Evolutionary conservation across 331 rosid species (phyloP), one percentile per base, ranked within the genome.

Genomic region (Acacia concinna): DNA sequence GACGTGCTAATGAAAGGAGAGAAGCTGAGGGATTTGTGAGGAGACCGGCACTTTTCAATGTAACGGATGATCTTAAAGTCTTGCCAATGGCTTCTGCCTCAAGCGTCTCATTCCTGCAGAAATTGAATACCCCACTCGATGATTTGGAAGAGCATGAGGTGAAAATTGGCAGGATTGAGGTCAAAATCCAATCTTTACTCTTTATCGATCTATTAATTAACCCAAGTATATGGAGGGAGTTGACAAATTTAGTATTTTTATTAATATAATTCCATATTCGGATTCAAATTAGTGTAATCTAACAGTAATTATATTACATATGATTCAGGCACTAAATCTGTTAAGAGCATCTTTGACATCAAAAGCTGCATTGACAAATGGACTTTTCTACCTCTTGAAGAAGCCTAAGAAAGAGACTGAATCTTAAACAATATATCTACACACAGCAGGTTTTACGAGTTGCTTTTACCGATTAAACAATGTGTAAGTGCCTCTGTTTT

Each of bases 281-380:
- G 1, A 43, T 2, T 43, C 49, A 12, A 43, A 13, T 5, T 43
- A 43, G 3, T 43, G 49, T 12, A 43, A 43, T 12, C 49, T 43
- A 12, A 43, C 49, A 0, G 1, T 51, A 18, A 51, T 20, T 51
- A 51, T 51, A 18, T 5, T 51, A 6, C 11, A 20, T 17, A 5
- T 51, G 57, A 8, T 6, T 6, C 3, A 49, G 57, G 57, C 9
- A 20, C 7, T 63, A 9, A 64, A 79, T 44, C 57, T 72, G 8
- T 72, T 79, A 9, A n/a, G 46, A 27, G 74, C 74, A 47, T 72
- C 83, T 49, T 79, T 73, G 68, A 64, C 74, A 62, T 79, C 83
- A 51, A 73, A 72, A 47, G 44, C 27, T 79, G 78, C 78, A 35
- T 64, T 79, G 46, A 79, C 78, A 11, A 5, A 64, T 2, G 51